Conservation (phyloP, 768 basidiomycete genomes). For the Lentinula detonsa region DNA sequence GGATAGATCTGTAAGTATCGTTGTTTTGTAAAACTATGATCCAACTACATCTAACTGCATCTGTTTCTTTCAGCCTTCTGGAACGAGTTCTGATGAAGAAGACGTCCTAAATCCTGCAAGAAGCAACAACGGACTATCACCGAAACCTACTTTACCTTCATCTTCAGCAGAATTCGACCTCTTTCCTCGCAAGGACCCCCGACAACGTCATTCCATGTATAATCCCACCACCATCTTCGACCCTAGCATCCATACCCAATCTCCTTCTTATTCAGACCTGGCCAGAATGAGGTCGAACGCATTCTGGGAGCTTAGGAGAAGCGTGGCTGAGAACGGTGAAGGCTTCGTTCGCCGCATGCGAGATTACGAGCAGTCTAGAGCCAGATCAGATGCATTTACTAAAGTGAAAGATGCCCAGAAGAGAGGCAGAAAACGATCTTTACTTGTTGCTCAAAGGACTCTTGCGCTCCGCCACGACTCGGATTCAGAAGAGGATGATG, state of each 20-base stretch:
- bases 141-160: conserved; percentile 34
- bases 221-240: conserved; percentile 16
- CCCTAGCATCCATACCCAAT: conserved; percentile 10
- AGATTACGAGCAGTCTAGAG: conserved; percentile 55
- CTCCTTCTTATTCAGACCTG: conserved; percentile 24
- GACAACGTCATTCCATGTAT: conserved; percentile 13
- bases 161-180: conserved; percentile 47
- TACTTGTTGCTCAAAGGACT: conserved; percentile 18
- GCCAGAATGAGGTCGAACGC: conserved; percentile 52
- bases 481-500: conserved; percentile 46
- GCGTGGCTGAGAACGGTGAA: conserved; percentile 59
- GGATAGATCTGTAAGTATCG: conserved; percentile 36
- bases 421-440: conserved; percentile 36
- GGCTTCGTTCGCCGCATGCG: conserved; percentile 69
- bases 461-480: conserved; percentile 14
- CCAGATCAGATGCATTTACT: conserved; percentile 28
- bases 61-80: conserved; percentile 4
- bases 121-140: conserved; percentile 16
- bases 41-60: neutral
- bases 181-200: conserved; percentile 22
- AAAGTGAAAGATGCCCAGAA: conserved; percentile 33
- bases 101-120: conserved; percentile 2
- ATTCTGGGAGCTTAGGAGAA: conserved; percentile 59
- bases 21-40: neutral
- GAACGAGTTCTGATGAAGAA: conserved; percentile 16